Conservation (phyloP, 192 early-diverging fungal species). For the Mortierella hygrophila region DNA sequence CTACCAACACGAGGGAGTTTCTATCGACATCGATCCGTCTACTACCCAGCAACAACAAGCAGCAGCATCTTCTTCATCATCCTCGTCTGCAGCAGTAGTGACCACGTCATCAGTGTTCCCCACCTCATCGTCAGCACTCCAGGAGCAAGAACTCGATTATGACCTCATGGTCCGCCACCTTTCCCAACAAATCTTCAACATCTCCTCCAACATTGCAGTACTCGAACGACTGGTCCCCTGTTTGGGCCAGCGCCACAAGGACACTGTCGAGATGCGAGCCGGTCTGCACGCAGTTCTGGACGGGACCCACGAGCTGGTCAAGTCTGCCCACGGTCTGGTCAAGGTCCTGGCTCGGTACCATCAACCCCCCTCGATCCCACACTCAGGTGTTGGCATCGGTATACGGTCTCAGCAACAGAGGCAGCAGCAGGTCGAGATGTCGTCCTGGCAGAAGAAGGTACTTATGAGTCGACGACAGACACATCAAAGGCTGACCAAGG, state of each 20-base stretch:
- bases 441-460: conserved; percentile 24
- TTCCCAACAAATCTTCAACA: conserved; percentile 53
- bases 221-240: conserved; percentile 47
- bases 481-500: conserved; percentile 45
- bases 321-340: conserved; percentile 31
- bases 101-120: not conserved
- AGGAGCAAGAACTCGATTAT: conserved; percentile 51
- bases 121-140: not conserved
- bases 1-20: not conserved
- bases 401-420: not conserved
- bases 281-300: conserved; percentile 39
- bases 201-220: conserved; percentile 51
- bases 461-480: conserved; percentile 35
- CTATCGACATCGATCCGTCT: not conserved
- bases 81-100: not conserved
- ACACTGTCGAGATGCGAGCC: conserved; percentile 39
- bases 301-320: conserved; percentile 43
- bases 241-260: conserved; percentile 51
- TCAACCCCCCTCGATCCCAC: conserved; percentile 23
- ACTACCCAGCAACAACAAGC: not conserved
- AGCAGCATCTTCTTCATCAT: not conserved
- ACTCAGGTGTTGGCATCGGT: not conserved
- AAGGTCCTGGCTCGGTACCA: conserved; percentile 42
- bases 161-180: conserved; percentile 50
- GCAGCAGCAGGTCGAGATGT: not conserved